phyloP scores from a whole-genome alignment of 129 eudicot species.

The Rutidosis leptorrhynchoides region DNA sequence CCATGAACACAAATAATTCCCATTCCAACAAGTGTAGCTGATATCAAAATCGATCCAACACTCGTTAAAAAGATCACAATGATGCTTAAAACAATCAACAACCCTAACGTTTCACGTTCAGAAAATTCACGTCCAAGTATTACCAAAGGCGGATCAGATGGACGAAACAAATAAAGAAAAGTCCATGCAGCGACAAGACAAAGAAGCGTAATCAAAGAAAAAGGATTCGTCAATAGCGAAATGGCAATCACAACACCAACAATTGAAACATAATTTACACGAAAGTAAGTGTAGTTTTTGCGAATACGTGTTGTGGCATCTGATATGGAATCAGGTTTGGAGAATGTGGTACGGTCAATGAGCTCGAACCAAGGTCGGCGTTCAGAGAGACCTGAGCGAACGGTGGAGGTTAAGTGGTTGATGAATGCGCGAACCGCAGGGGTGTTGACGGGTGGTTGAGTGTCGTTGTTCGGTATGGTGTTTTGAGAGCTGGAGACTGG shows the following conservation, averaged over 20 bases:
- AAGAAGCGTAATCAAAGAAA: constrained; percentile 63
- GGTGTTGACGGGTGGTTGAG: constrained; percentile 37
- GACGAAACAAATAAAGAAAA: constrained; percentile 50
- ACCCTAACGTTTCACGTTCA: constrained; percentile 41
- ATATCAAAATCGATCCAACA: constrained; percentile 80
- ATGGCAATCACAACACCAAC: constrained; percentile 54
- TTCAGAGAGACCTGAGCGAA: constrained; percentile 56
- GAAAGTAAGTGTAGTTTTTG: constrained; percentile 76
- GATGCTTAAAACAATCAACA: constrained; percentile 41
- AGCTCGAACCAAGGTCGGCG: constrained; percentile 94
- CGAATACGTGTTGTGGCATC: constrained; percentile 82
- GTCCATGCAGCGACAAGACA: constrained; percentile 79
- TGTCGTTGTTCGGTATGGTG: constrained; percentile 20
- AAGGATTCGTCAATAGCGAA: constrained; percentile 72
- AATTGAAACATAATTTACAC: constrained; percentile 58
- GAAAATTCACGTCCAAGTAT: constrained; percentile 40
- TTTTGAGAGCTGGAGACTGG: constrained; percentile 37
- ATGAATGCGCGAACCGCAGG: constrained; percentile 62
- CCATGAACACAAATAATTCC: constrained; percentile 65
- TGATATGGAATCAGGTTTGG: constrained; percentile 79
- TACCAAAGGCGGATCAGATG: constrained; percentile 42
- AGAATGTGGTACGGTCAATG: constrained; percentile 71
- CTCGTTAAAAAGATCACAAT: constrained; percentile 71
- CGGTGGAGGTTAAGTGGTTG: constrained; percentile 41
- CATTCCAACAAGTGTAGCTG: constrained; percentile 68